Base-by-base conservation (phyloP, 2,329 filamentous ascomycete species). In the Cladophialophora chaetospira region DNA sequence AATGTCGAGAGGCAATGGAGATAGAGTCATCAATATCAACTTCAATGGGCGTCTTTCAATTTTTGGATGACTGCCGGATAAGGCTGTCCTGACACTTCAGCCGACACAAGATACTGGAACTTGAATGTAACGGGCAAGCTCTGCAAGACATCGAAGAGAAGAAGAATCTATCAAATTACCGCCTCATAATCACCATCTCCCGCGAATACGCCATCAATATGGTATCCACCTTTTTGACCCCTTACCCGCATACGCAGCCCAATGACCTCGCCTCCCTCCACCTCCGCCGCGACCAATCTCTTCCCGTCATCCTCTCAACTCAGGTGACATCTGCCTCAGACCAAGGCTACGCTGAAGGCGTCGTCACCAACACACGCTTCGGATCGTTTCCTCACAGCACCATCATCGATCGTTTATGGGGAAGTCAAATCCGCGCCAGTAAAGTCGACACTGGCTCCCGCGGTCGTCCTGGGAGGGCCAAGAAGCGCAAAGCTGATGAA, bases 401-500 rank as follows among this genome's bases (percentile, higher is more conserved):
- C 0, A 75, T 93, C 43, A 81, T 96, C 53, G 80, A 84, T 4
- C 79, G 91, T 52, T 88, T 89, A 38, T 97, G 93, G 93, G 94
- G 94, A 25, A 91, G 89, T 5, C 94, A 97, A 71, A 86, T 97
- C 19, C 82, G 90, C 44, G 94, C 94, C 5, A 96, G 91, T 1
- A 84, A 87, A 28, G 91, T 97, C 55, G 90, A 97, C 68, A 97
- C 92, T 0, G 91, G 92, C 10, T 94, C 91, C n/a, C 81, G 91
- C 66, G 91, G 91, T 29, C 88, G 87, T 72, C 78, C 82, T 53
- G 86, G 86, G 70, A 72, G 77, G 13, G 76, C 73, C 38, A 80
- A 82, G 59, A 66, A 66, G 40, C 78, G 77, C 35, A 78, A 79
- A 51, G 76, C 70, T 15, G 69, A 70, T 29, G 73, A 75, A 47